Base-by-base conservation (phyloP, 2,329 filamentous ascomycete genomes). In the Neocatenulostroma microsporum region DNA sequence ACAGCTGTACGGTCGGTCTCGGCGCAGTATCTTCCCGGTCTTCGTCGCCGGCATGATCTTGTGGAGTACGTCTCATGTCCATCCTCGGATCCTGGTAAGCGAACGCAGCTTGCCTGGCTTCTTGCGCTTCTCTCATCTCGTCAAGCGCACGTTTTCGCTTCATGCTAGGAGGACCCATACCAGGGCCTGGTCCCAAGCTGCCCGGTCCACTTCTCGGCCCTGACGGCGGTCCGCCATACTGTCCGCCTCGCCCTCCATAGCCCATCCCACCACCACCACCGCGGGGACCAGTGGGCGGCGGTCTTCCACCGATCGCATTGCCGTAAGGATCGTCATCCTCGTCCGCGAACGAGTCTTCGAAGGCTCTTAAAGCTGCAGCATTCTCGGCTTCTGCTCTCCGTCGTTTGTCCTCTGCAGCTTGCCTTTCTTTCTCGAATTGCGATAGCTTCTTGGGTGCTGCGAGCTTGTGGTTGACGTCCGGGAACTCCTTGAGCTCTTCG, bases 401-500 rank as follows among this genome's bases (percentile, higher is more conserved):
- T 41, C 84, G 80, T 65, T 94, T 94, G 17, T 85, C 86, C 67
- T 94, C 86, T 39, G 84, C 84, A 58, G 94, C 86, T 41, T 84
- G 84, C 60, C 84, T 86, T 60, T 93, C 84, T 51, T 81, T 80
- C 64, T 94, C 88, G 58, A 93, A 94, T 18, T 82, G 73, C 14
- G 86, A 93, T 57, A 91, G 84, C 62, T 88, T 91, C 44, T 80
- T 73, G 0, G 84, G 78, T 32, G 84, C 84, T 38, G 53, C 47
- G 34, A 91, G 77, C 62, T 93, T 94, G 34, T 79, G 74, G 39
- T 81, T 76, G 41, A 84, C 71, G 52, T 86, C 76, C 11, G 84
- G 80, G 53, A 89, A 88, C 31, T 66, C 62, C 29, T 56, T 51
- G 41, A 21, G 13, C 13, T 23, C 19, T 15, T 35, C 21, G 5